Evolutionary conservation across 116 monocot genomes (phyloP).

Genomic region (Phalaenopsis hybrid): DNA sequence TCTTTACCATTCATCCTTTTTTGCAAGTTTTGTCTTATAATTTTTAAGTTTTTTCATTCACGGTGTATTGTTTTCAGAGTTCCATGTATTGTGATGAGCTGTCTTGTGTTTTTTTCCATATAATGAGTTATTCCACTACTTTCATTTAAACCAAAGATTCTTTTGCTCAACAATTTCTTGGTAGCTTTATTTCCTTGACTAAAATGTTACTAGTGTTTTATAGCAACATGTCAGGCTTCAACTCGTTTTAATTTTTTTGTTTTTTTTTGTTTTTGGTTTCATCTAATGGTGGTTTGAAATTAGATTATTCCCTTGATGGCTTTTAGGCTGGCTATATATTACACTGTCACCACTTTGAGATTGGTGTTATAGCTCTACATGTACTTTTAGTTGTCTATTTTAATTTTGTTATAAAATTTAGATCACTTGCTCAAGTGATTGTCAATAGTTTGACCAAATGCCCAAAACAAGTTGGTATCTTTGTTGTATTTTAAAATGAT

Average conservation of each 20-base stretch:
- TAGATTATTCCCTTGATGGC: not conserved
- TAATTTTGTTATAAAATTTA: not conserved
- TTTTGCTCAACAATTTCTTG: not conserved
- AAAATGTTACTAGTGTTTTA: not conserved
- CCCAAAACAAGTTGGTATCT: not conserved
- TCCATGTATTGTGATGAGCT: not conserved
- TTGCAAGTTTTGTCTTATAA: too few relatives aligned
- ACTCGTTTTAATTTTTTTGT: not conserved
- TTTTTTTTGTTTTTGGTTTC: not conserved
- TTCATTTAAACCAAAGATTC: not conserved
- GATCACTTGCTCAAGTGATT: not conserved
- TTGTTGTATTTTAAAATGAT: not conserved
- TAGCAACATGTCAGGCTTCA: not conserved
- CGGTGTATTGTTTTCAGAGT: not conserved
- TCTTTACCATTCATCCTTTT: not conserved
- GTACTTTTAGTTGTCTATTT: not conserved
- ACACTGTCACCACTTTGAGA: not conserved
- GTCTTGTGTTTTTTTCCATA: not conserved
- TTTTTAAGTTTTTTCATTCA: not conserved
- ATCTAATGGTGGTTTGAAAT: not conserved
- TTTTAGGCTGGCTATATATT: not conserved
- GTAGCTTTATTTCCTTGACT: not conserved
- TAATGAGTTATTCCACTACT: not conserved
- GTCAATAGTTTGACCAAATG: not conserved
- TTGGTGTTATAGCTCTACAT: not conserved